Evolutionary conservation across 768 basidiomycete genomes (phyloP), one percentile per base, ranked within the genome.

Genomic region (Nidularia pulvinata): DNA sequence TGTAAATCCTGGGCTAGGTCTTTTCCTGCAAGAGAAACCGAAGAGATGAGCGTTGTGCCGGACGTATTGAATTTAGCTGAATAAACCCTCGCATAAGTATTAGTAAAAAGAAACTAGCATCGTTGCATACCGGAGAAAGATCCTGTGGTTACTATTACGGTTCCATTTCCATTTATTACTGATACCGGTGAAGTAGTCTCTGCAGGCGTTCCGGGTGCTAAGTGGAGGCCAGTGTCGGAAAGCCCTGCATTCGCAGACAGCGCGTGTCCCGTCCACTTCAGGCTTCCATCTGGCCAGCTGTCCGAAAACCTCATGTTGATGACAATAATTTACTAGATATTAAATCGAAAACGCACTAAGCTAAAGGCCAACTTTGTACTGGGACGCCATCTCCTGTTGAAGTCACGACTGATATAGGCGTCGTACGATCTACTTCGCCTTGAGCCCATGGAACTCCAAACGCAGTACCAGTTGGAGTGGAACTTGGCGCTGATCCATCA

Each of bases 241-340:
- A 64, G 65, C 4, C 63, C 60, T 7, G 57, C 50, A 48, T 71
- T 61, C 2, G 68, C 65, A 13, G 65, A 54, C 33, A 74, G 55
- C n/a, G 70, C 63, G 54, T 74, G 72, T 7, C 71, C 72, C 3
- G 71, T 72, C 72, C 72, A 74, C 57, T 74, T 74, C 10, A 74
- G 55, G 48, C 64, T 69, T 32, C 71, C 72, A 46, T 74, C 72
- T 11, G 72, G 72, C 72, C 72, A 73, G 47, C 71, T 71, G 45
- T 30, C 13, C 2, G 14, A 53, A 35, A 30, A 22, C 2, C 4
- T 32, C 14, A 22, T 2, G 34, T 14, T 7, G 11, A 16, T 22
- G 14, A 14, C 13, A n/a, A 49, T 30, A 35, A 25, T n/a, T 37
- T 42, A 42, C 39, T 42, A 3, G 11, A 42, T 42, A 42, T 42